Base-by-base conservation (phyloP, 2,329 filamentous ascomycete genomes). In the Monosporascus sp. region DNA sequence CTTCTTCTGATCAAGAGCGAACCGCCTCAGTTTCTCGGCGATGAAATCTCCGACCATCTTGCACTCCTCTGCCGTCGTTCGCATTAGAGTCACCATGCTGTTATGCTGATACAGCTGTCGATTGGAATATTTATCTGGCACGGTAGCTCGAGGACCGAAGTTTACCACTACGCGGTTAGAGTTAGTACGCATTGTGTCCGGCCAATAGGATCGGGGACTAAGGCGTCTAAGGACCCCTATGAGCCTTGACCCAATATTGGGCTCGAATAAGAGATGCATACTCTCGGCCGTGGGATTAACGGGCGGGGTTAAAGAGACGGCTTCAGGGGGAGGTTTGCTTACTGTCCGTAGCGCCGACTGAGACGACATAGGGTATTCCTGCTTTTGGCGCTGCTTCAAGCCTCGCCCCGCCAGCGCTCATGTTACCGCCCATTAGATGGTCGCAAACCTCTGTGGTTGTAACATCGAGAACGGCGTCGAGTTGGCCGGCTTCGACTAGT, bases 391-490 rank as follows among this genome's bases (percentile, higher is more conserved):
- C 83, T 0, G 82, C 81, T 22, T 78, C 75, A 2, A 90, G 72
- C 22, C 87, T 73, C 6, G 70, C 61, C 1, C 75, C 69, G 0
- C 82, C 84, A 0, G 85, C 84, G 31, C 75, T 78, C 70, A 89
- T 78, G 3, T 82, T 75, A 0, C 86, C 85, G 0, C 83, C 86
- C 17, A 80, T 78, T 1, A 88, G 57, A 47, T 82, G 70, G 60
- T 89, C 86, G 44, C 80, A 81, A 18, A 88, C 75, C 61, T 90
- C 87, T 0, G 84, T 87, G 0, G 85, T 89, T 0, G 87, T 89
- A n/a, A 89, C 68, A 61, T 90, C 87, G 3, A 89, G 69, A 0
- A 89, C 77, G 1, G 81, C 86, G 60, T 88, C 83, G 2, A 90
- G 70, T n/a, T 72, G 69, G 0, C 74, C 74, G 58, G 85, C 80